phyloP scores from a whole-genome alignment of 2,329 filamentous ascomycete genomes.

The Diaporthe aspalathi region DNA sequence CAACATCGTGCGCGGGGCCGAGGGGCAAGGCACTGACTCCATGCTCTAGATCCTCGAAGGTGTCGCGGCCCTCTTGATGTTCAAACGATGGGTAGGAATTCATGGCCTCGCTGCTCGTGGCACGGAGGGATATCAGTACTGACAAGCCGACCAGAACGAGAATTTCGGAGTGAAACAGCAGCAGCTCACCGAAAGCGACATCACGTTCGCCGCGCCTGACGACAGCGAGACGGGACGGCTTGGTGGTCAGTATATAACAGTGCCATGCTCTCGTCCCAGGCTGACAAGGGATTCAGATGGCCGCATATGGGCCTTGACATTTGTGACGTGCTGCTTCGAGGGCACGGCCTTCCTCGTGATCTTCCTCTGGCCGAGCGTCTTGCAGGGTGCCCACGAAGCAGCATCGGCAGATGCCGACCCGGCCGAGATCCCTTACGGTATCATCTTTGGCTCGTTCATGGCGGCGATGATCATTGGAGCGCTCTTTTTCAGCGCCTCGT shows the following conservation, averaged over 20 bases:
- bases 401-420: neutral
- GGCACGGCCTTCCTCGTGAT: conserved; percentile 49
- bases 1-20: too few relatives aligned
- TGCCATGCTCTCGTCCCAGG: neutral
- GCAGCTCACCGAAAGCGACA: neutral
- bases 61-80: conserved; percentile 46
- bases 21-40: neutral
- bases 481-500: conserved; percentile 37
- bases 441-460: conserved; percentile 67
- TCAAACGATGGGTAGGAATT: conserved; percentile 44
- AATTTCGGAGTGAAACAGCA: conserved; percentile 35
- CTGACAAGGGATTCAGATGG: conserved; percentile 40
- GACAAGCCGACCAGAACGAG: conserved; percentile 33
- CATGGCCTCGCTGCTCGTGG: too few relatives aligned
- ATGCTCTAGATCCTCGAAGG: conserved; percentile 43
- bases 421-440: conserved; percentile 46
- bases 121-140: neutral
- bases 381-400: conserved; percentile 46
- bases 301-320: conserved; percentile 48
- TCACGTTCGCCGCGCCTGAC: neutral
- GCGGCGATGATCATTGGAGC: conserved; percentile 42
- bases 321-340: conserved; percentile 50
- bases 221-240: conserved; percentile 9
- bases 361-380: conserved; percentile 49
- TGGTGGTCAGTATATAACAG: conserved; percentile 26